These are phyloP conservation scores for Castanospermum australe DNA, from an alignment of 306 rosid species.

Conservation along the genomic window DNA sequence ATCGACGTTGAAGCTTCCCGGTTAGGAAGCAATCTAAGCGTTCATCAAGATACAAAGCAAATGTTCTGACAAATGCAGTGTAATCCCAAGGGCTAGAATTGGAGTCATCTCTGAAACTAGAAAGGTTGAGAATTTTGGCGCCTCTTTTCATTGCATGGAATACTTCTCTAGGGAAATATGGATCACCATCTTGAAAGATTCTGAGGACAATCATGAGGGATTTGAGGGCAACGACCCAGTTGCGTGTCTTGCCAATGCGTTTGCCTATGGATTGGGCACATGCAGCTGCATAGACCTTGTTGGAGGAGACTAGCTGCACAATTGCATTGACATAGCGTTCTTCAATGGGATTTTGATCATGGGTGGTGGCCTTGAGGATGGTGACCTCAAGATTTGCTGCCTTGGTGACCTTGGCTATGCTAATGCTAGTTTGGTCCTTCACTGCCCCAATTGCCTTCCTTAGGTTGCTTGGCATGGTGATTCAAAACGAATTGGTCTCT, in stretches of 20 bases:
- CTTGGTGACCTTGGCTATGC: conserved; percentile 55
- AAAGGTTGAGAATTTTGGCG: conserved; percentile 56
- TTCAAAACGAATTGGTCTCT: background rate
- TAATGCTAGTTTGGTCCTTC: conserved; percentile 70
- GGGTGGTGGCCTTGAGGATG: conserved; percentile 59
- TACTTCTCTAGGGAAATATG: conserved; percentile 54
- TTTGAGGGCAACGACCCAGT: conserved; percentile 66
- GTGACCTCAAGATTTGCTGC: conserved; percentile 50
- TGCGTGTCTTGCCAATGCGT: conserved; percentile 43
- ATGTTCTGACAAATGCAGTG: conserved; percentile 51
- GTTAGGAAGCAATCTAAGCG: conserved; percentile 57
- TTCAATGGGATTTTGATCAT: conserved; percentile 48
- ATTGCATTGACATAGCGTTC: conserved; percentile 49
- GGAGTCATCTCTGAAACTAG: conserved; percentile 53
- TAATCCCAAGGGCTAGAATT: conserved; percentile 59
- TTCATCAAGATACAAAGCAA: conserved; percentile 62
- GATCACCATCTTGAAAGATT: conserved; percentile 61
- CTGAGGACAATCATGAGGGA: conserved; percentile 59
- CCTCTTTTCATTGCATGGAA: conserved; percentile 59
- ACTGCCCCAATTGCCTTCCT: conserved; percentile 67
- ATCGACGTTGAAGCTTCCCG: conserved; percentile 57
- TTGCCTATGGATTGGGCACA: conserved; percentile 55
- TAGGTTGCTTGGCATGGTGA: conserved; percentile 60
- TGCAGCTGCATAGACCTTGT: conserved; percentile 42
- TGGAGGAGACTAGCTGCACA: conserved; percentile 38